Evolutionary conservation across 1,139 yeast species (phyloP), one percentile per base, ranked within the genome.

Genomic region (Citeromyces hawaiiensis): DNA sequence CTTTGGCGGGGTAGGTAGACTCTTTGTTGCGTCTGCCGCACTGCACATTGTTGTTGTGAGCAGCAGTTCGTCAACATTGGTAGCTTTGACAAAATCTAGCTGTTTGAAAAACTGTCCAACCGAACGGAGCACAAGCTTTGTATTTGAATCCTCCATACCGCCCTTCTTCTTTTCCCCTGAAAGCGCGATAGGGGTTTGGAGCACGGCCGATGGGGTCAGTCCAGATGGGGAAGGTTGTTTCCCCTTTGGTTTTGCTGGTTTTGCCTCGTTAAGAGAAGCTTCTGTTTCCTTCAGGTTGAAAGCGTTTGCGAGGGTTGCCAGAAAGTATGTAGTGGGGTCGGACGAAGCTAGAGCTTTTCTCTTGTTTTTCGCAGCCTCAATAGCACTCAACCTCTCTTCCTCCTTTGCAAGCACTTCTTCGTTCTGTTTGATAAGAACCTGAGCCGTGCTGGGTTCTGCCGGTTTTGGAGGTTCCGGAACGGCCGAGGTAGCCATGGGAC

Each of bases 281-380:
- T 55, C 58, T 19, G 61, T 55, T 18, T 65, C 71, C 18, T 65
- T 68, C 37, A 73, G 49, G 37, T 68, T 72, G 43, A 73, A 56
- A 34, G 71, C 56, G 49, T 73, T 73, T 9, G 73, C 65, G 44
- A 73, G 57, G 1, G 77, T 64, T 0, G 75, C 69, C 40, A 67
- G 59, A 50, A 73, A 70, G 52, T 70, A 73, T 43, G 60, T 59
- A 40, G 68, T 66, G 0, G 78, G 73, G 47, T 73, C 72, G 19
- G 53, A 48, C 39, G 53, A 53, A 1, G 72, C 67, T 40, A 72
- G 59, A 39, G 68, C 73, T 39, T 73, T 60, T 42, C 80, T 56
- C 45, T 59, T 65, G 31, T 63, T 47, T 39, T 60, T 46, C 37
- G 49, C 51, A n/a, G 47, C 41, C 42, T 57, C 61, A 25, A 51